Percentiles rank a stretch among this genome's conserved stretches.
These are phyloP conservation scores for Fraxinus nigra DNA, from an alignment of 305 asterid species.

Conservation along the genomic window DNA sequence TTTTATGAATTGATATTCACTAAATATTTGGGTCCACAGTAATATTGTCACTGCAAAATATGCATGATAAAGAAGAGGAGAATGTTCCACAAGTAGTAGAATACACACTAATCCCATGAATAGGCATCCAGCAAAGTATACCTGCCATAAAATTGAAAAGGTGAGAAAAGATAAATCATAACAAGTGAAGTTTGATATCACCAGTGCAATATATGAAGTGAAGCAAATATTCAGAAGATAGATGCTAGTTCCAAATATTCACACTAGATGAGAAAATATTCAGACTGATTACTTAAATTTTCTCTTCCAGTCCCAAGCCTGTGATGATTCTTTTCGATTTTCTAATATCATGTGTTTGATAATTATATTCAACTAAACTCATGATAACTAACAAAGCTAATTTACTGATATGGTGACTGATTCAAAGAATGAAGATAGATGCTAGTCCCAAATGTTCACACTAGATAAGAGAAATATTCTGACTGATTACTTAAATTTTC, in stretches of 20 bases:
- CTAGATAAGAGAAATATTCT: background rate
- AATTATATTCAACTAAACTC: background rate
- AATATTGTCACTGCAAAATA: conserved; percentile 80
- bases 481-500: background rate
- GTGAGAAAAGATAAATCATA: background rate
- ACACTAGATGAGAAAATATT: background rate
- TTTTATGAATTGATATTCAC: conserved; percentile 66
- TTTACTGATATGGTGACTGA: background rate
- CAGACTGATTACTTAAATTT: background rate
- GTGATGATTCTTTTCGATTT: background rate
- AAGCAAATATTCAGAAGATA: background rate
- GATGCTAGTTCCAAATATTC: background rate
- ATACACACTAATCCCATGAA: conserved; percentile 54
- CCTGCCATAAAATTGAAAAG: conserved; percentile 38
- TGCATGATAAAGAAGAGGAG: conserved; percentile 92
- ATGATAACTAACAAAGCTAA: background rate
- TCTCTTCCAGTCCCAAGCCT: background rate
- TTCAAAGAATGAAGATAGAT: background rate
- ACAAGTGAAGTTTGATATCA: background rate
- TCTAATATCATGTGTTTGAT: background rate
- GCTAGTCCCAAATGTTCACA: background rate
- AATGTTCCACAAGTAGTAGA: conserved; percentile 67
- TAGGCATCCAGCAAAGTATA: conserved; percentile 56
- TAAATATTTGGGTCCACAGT: conserved; percentile 81
- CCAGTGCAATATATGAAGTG: background rate